phyloP scores from a whole-genome alignment of 257 asterid genomes.

The Rhazya stricta region DNA sequence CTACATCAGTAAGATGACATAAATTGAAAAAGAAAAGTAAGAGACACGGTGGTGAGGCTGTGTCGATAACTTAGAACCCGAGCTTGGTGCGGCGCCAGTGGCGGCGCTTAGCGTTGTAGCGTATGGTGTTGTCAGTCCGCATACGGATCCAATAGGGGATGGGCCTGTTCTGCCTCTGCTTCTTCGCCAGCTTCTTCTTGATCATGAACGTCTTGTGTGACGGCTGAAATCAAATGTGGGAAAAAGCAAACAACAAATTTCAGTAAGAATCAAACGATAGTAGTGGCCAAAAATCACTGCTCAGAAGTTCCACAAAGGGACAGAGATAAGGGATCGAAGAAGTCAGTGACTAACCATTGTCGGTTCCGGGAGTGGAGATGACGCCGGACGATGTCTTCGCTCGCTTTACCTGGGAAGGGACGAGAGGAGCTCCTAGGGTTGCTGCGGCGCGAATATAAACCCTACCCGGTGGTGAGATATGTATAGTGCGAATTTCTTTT shows the following conservation, averaged over 20 bases:
- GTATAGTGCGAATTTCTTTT: background rate
- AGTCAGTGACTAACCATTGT: constrained; percentile 20
- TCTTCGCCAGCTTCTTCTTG: constrained; percentile 88
- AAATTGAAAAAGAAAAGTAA: background rate
- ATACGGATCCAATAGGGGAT: constrained; percentile 83
- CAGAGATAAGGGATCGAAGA: background rate
- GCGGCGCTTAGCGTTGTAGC: constrained; percentile 91
- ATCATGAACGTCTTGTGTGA: constrained; percentile 80
- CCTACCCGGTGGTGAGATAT: background rate
- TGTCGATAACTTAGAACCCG: constrained; percentile 42
- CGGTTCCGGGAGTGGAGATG: constrained; percentile 2
- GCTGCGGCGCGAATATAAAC: constrained; percentile 13
- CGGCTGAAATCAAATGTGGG: constrained; percentile 36
- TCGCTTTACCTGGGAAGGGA: background rate
- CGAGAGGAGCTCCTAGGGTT: background rate
- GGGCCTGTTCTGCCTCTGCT: constrained; percentile 88
- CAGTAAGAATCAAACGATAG: background rate
- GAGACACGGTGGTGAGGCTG: background rate
- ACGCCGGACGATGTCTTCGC: background rate
- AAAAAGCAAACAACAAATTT: background rate
- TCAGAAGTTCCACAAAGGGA: background rate
- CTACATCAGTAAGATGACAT: background rate
- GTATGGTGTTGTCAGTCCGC: constrained; percentile 83
- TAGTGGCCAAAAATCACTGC: background rate
- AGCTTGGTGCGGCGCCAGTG: constrained; percentile 99